Evolutionary conservation across 257 asterid species (phyloP).

Genomic region (Eustoma russellianum): DNA sequence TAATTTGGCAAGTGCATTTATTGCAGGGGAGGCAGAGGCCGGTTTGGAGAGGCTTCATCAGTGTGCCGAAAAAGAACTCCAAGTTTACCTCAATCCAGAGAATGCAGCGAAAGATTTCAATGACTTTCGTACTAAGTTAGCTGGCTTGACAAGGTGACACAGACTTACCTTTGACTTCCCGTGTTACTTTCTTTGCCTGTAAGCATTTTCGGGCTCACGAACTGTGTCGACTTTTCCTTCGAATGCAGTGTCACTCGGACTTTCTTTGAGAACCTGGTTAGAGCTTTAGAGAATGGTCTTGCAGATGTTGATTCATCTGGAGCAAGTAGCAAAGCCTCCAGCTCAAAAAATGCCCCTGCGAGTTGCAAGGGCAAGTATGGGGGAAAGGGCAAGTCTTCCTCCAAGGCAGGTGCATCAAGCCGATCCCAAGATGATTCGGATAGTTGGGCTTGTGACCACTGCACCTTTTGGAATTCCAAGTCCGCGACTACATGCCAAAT

Average conservation of each 20-base stretch:
- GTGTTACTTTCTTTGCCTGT: neutral
- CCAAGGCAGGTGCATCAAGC: conserved; percentile 30
- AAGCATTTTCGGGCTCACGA: neutral
- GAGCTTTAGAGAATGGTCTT: conserved; percentile 89
- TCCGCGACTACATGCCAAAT: conserved; percentile 37
- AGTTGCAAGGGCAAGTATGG: conserved; percentile 55
- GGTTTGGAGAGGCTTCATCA: conserved; percentile 99
- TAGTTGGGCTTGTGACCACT: conserved; percentile 56
- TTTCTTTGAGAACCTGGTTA: conserved; percentile 86
- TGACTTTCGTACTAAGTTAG: conserved; percentile 91
- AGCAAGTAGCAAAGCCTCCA: conserved; percentile 27
- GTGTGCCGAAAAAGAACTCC: conserved; percentile 93
- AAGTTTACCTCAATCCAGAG: conserved; percentile 43
- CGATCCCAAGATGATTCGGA: conserved; percentile 46
- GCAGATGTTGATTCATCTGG: conserved; percentile 80
- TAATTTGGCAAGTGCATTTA: neutral
- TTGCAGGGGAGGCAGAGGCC: conserved; percentile 93
- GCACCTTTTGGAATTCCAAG: conserved; percentile 39
- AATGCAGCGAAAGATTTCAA: conserved; percentile 69
- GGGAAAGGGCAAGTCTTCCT: conserved; percentile 50
- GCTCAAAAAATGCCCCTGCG: conserved; percentile 44
- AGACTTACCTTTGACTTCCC: neutral
- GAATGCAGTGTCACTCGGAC: conserved; percentile 70
- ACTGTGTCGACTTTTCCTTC: neutral
- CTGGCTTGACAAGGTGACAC: conserved; percentile 82